Evolutionary conservation across 2,329 filamentous ascomycete genomes (phyloP).

Genomic region (Stachybotrys elegans): DNA sequence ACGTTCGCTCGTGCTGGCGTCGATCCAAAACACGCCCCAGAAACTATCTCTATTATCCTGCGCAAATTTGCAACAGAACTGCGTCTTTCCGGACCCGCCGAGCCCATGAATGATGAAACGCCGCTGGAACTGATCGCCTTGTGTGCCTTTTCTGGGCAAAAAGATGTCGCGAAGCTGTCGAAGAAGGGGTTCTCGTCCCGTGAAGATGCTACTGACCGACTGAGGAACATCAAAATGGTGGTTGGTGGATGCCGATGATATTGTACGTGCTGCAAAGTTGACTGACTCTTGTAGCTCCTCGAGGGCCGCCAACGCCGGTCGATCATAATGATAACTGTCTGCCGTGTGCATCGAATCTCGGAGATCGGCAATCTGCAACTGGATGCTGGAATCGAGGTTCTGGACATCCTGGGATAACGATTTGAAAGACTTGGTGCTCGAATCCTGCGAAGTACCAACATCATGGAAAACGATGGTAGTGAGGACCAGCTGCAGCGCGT

Average conservation of each 20-base stretch:
- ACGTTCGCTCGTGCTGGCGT: conserved; percentile 4
- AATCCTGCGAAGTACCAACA: too few relatives aligned
- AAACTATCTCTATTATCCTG: conserved; percentile 6
- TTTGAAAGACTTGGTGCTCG: too few relatives aligned
- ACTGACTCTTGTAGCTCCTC: background rate
- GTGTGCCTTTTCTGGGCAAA: background rate
- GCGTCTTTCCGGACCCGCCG: conserved; percentile 8
- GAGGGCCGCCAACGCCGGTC: background rate
- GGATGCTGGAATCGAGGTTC: background rate
- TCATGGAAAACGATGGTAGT: too few relatives aligned
- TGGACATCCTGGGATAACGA: too few relatives aligned
- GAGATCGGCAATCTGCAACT: background rate
- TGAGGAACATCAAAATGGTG: conserved; percentile 3
- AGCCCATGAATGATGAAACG: conserved; percentile 7
- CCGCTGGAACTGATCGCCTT: background rate
- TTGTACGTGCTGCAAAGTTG: background rate
- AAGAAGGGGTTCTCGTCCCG: background rate
- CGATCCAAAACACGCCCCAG: conserved; percentile 8
- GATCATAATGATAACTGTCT: background rate
- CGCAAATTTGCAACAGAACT: conserved; percentile 8
- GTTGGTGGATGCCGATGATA: background rate
- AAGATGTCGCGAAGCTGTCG: background rate
- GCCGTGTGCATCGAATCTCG: background rate
- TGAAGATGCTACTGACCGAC: conserved; percentile 2
- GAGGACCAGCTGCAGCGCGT: too few relatives aligned